Conservation (phyloP, 495 filamentous ascomycete genomes). For the Amniculicola lignicola region DNA sequence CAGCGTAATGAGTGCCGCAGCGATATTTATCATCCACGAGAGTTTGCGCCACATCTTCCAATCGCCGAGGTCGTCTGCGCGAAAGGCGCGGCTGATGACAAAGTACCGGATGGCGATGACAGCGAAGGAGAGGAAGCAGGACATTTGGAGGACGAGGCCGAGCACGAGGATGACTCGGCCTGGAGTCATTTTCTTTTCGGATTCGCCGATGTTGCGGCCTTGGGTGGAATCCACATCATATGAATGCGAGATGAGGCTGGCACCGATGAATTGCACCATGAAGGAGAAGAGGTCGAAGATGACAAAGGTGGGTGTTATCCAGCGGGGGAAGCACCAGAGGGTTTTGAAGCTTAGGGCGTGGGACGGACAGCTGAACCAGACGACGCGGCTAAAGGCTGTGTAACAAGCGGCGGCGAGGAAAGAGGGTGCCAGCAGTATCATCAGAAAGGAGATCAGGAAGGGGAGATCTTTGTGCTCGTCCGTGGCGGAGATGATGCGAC, state of each 20-base stretch:
- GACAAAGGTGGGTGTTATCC: slow-evolving; percentile 27
- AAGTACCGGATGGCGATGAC: slow-evolving; percentile 23
- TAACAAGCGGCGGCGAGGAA: slow-evolving; percentile 29
- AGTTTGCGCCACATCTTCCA: slow-evolving; percentile 28
- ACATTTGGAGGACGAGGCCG: slow-evolving; percentile 22
- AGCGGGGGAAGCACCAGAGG: slow-evolving; percentile 25
- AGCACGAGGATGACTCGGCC: slow-evolving; percentile 23
- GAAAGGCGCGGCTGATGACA: slow-evolving; percentile 7
- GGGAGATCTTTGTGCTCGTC: slow-evolving; percentile 18
- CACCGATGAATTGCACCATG: slow-evolving; percentile 23
- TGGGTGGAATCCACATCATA: slow-evolving; percentile 15
- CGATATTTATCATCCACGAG: slow-evolving; percentile 18
- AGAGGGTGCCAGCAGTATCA: slow-evolving; percentile 26
- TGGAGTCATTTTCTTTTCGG: slow-evolving; percentile 12
- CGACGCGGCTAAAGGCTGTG: slow-evolving; percentile 25
- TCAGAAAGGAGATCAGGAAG: slow-evolving; percentile 24
- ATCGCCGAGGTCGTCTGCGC: slow-evolving; percentile 16
- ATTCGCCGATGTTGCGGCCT: slow-evolving; percentile 13
- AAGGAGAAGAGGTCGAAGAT: slow-evolving; percentile 25
- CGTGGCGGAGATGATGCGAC: slow-evolving; percentile 18
- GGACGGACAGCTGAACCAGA: slow-evolving; percentile 24
- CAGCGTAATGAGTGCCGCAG: slow-evolving; percentile 23
- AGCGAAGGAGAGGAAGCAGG: slow-evolving; percentile 23
- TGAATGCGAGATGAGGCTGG: slow-evolving; percentile 1
- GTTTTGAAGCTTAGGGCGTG: slow-evolving; percentile 15